phyloP scores from a whole-genome alignment of 257 asterid species.

The Salvia hispanica region DNA sequence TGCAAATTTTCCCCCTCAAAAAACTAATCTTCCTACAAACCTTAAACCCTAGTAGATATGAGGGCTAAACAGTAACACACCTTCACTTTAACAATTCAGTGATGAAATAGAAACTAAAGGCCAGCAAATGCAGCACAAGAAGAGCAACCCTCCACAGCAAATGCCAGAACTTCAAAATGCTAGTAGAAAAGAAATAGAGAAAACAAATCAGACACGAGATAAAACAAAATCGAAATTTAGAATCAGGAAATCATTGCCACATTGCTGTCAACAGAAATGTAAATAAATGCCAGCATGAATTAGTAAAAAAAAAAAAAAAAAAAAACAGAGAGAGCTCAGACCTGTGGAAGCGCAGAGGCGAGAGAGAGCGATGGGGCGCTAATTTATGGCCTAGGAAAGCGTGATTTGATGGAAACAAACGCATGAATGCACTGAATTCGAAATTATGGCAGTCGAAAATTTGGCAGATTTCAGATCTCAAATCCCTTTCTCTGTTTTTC shows the following conservation, averaged over 20 bases:
- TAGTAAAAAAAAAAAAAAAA: slow-evolving; percentile 4
- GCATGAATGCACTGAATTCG: slow-evolving; percentile 60
- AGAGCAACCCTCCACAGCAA: no score
- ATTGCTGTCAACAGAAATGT: slow-evolving; percentile 30
- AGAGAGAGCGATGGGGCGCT: slow-evolving; percentile 22
- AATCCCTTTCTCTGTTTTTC: slow-evolving; percentile 45
- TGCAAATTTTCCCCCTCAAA: slow-evolving; percentile 15
- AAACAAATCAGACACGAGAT: no score
- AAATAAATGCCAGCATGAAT: slow-evolving; percentile 24
- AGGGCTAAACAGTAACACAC: slow-evolving; percentile 12
- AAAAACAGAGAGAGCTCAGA: slow-evolving; percentile 36
- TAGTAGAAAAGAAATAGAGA: no score
- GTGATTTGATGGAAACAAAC: slow-evolving; percentile 43
- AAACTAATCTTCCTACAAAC: slow-evolving; percentile 16
- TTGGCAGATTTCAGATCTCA: slow-evolving; percentile 47
- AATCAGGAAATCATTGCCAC: slow-evolving; percentile 35
- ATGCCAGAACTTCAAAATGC: no score
- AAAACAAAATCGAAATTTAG: slow-evolving; percentile 27
- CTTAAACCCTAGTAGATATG: slow-evolving; percentile 31
- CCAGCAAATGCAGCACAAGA: slow-evolving; percentile 34
- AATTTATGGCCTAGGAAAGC: slow-evolving; percentile 45
- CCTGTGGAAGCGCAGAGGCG: slow-evolving; percentile 32
- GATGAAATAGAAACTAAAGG: slow-evolving; percentile 29
- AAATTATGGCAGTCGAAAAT: no score
- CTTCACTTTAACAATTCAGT: slow-evolving; percentile 22